phyloP scores from a whole-genome alignment of 1,284 basidiomycete genomes.

The Polyporus tsugae region DNA sequence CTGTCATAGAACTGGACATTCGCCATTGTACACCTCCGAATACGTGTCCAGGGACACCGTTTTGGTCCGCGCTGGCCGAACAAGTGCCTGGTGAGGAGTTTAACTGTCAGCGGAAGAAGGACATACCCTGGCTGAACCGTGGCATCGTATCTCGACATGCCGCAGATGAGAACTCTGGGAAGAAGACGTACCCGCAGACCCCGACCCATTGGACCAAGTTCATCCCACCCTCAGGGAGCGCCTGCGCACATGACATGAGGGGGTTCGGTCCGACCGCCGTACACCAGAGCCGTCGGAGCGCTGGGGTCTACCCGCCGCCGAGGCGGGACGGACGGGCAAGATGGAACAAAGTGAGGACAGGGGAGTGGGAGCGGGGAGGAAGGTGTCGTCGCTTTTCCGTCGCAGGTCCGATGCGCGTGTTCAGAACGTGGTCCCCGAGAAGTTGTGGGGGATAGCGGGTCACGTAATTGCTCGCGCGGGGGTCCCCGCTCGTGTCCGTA shows the following conservation, averaged over 20 bases:
- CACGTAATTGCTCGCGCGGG: slow-evolving; percentile 16
- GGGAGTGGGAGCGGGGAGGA: slow-evolving; percentile 8
- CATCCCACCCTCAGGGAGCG: background rate
- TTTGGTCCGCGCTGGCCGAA: slow-evolving; percentile 15
- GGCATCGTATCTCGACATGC: slow-evolving; percentile 18
- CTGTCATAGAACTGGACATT: background rate
- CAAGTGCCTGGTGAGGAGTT: background rate
- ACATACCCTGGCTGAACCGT: slow-evolving; percentile 7
- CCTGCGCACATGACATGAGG: slow-evolving; percentile 23
- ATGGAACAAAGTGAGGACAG: background rate
- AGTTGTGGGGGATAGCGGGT: slow-evolving; percentile 19
- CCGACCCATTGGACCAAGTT: slow-evolving; percentile 10
- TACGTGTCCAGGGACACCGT: background rate
- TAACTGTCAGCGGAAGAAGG: background rate
- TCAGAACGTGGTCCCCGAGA: slow-evolving; percentile 13
- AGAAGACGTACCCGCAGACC: slow-evolving; percentile 8
- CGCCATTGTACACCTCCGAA: background rate
- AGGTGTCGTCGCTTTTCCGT: slow-evolving; percentile 20
- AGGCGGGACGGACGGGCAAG: background rate
- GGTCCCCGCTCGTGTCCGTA: background rate
- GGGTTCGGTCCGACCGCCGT: slow-evolving; percentile 24
- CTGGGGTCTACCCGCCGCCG: slow-evolving; percentile 2
- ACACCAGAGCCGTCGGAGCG: slow-evolving; percentile 11
- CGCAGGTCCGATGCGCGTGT: slow-evolving; percentile 13
- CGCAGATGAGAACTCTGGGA: slow-evolving; percentile 20